These are phyloP conservation scores for Combretum micranthum DNA, from an alignment of 345 rosid genomes.

Conservation along the genomic window DNA sequence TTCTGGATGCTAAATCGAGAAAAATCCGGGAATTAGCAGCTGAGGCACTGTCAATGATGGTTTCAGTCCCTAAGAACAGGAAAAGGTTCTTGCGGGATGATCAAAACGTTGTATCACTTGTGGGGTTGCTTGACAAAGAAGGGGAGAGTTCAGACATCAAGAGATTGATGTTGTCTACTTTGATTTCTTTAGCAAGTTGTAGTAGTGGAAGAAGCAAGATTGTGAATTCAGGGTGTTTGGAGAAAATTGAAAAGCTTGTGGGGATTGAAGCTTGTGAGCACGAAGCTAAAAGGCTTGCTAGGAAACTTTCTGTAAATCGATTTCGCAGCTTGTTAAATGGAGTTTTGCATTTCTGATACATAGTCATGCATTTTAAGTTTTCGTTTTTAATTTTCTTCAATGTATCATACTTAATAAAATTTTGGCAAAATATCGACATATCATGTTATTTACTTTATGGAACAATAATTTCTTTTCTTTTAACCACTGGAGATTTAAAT, in stretches of 20 bases:
- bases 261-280: slow-evolving; percentile 46
- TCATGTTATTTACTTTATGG: too few relatives aligned
- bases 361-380: too few relatives aligned
- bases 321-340: slow-evolving; percentile 68
- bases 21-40: slow-evolving; percentile 78
- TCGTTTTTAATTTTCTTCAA: too few relatives aligned
- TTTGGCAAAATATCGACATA: too few relatives aligned
- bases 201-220: slow-evolving; percentile 74
- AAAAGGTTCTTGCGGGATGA: slow-evolving; percentile 72
- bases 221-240: slow-evolving; percentile 61
- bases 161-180: slow-evolving; percentile 52
- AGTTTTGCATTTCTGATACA: slow-evolving; percentile 46
- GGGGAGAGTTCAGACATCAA: slow-evolving; percentile 51
- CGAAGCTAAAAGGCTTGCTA: slow-evolving; percentile 79
- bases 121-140: slow-evolving; percentile 53
- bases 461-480: too few relatives aligned
- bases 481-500: too few relatives aligned
- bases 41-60: slow-evolving; percentile 45
- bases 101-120: slow-evolving; percentile 42
- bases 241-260: slow-evolving; percentile 78
- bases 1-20: slow-evolving; percentile 68
- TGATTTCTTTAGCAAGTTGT: slow-evolving; percentile 64
- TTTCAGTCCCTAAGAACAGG: slow-evolving; percentile 54
- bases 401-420: too few relatives aligned
- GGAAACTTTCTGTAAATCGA: slow-evolving; percentile 63